phyloP scores from a whole-genome alignment of 495 filamentous ascomycete species.

The Pyrenula massariospora region DNA sequence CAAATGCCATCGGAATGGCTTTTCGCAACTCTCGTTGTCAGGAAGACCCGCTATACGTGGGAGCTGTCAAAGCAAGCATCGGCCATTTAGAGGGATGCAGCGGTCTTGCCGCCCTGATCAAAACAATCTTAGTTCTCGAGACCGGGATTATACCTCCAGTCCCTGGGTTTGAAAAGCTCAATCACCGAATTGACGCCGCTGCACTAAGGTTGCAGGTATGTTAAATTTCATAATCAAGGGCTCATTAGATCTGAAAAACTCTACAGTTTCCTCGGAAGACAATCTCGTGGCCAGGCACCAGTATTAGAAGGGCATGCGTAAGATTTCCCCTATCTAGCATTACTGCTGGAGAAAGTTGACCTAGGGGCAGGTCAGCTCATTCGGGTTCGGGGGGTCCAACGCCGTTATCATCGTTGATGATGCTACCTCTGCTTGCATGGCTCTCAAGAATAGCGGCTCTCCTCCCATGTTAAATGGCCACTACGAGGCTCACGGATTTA shows the following conservation, averaged over 20 bases:
- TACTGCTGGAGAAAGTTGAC: no score
- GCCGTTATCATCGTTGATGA: constrained; percentile 18
- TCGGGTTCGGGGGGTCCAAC: constrained; percentile 19
- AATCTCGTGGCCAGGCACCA: constrained; percentile 2
- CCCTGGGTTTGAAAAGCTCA: constrained; percentile 8
- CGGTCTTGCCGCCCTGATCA: constrained; percentile 12
- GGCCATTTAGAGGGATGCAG: constrained; percentile 18
- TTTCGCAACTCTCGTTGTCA: background rate
- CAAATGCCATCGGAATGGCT: constrained; percentile 11
- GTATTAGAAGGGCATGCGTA: background rate
- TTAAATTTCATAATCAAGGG: no score
- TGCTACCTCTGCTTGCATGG: constrained; percentile 7
- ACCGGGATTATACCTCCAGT: constrained; percentile 11
- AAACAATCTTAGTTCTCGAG: constrained; percentile 15
- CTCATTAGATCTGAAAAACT: background rate
- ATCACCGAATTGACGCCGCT: constrained; percentile 12
- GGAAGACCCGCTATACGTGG: constrained; percentile 9
- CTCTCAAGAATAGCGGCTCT: constrained; percentile 1
- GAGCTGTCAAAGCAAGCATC: constrained; percentile 26
- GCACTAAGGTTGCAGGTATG: constrained; percentile 13
- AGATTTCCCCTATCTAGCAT: no score
- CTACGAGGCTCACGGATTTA: background rate
- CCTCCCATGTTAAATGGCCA: background rate
- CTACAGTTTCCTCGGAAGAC: constrained; percentile 1
- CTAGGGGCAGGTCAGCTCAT: no score